Evolutionary conservation across 2,329 filamentous ascomycete species (phyloP), one percentile per base, ranked within the genome.

Genomic region (Colletotrichum noveboracense): DNA sequence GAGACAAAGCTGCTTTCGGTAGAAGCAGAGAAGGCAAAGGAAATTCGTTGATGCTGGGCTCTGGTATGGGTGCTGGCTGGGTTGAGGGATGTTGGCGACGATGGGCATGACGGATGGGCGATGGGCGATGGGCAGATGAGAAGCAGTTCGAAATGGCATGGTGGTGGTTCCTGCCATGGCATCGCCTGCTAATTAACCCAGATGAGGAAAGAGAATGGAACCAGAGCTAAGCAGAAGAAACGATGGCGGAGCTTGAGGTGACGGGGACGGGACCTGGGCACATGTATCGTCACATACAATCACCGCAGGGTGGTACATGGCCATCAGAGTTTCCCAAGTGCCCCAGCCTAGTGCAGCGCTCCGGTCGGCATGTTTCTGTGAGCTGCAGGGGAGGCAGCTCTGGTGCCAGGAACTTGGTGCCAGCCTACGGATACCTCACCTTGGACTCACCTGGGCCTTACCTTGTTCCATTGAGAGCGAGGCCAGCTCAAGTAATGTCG

Each of bases 321-420:
- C 3, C 10, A 12, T 26, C 6, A 12, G 24, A 6, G 34, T 12
- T 3, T 7, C 24, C 7, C 30, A 66, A 62, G 62, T 75, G 62
- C n/a, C 43, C 21, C 18, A 21, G 55, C 36, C 38, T 72, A 66
- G 55, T 21, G 52, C 43, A 48, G 43, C n/a, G 43, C 52, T 48
- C 38, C 60, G 38, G 60, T 70, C 71, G 66, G 66, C 67, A 71
- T 36, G 66, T 60, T 70, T 70, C 66, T 64, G 66, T 34, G 55
- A 60, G 58, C 38, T 43, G 56, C 61, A 75, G 72, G 61, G 61
- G 32, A 52, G 60, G 26, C 66, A 70, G 66, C 58, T 55, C 30
- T 24, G 43, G 32, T 66, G 71, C 43, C 71, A 66, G 71, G 67
- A 34, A 61, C 43, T 73, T 73, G 71, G 38, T 70, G 28, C 36